A percentile compares a stretch with the other conserved stretches of the same genome.
Conservation (phyloP, 208 protist genomes). For the Angomonas deanei region DNA sequence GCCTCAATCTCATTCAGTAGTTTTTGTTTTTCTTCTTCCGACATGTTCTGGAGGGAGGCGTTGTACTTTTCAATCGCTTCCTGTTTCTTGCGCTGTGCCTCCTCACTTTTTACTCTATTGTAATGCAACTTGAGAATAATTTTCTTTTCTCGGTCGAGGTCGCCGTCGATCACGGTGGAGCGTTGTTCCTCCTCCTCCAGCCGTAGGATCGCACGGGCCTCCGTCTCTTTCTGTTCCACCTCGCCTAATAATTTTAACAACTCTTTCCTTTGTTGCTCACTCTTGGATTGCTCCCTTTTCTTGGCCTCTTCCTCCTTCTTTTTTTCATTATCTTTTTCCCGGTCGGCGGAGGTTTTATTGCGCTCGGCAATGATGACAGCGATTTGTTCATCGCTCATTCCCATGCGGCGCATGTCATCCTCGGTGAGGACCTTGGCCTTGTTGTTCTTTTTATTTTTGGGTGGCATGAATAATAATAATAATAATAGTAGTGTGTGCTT, state of each 20-base stretch:
- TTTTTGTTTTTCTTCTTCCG: slow-evolving; percentile 19
- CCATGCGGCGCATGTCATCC: slow-evolving; percentile 75
- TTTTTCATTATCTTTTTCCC: slow-evolving; percentile 34
- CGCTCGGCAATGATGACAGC: slow-evolving; percentile 59
- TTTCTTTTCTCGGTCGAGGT: neutral
- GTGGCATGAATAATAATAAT: slow-evolving; percentile 29
- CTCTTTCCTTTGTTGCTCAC: neutral
- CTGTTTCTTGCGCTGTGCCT: slow-evolving; percentile 22
- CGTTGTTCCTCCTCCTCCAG: slow-evolving; percentile 15
- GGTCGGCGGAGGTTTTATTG: slow-evolving; percentile 51
- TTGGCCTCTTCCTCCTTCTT: slow-evolving; percentile 11
- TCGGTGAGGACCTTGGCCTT: slow-evolving; percentile 49
- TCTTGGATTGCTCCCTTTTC: slow-evolving; percentile 13
- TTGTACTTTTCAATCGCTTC: slow-evolving; percentile 25
- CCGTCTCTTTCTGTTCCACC: slow-evolving; percentile 15
- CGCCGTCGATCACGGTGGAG: slow-evolving; percentile 1
- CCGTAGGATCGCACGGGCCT: slow-evolving; percentile 15
- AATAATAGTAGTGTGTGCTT: neutral
- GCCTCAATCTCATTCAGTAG: slow-evolving; percentile 22
- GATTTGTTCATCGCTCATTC: slow-evolving; percentile 72
- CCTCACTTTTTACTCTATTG: slow-evolving; percentile 3
- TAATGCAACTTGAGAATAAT: neutral
- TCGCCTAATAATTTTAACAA: slow-evolving; percentile 2
- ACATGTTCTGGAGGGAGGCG: slow-evolving; percentile 12
- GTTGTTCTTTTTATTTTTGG: slow-evolving; percentile 57